phyloP scores from a whole-genome alignment of 176 grass and related monocot species.

The Zoysia japonica region DNA sequence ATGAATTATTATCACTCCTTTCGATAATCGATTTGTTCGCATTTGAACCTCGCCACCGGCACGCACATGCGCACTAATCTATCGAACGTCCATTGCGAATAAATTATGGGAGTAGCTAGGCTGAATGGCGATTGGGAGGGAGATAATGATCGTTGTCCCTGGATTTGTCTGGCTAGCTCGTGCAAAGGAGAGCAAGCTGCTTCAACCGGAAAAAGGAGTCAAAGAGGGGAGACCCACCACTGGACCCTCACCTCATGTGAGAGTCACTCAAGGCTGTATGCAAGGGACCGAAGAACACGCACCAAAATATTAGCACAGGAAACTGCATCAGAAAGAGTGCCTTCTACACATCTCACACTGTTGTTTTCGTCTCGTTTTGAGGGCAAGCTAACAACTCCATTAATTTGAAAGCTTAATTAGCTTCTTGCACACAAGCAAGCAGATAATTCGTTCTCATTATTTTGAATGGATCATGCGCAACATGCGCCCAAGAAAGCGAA shows the following conservation, averaged over 20 bases:
- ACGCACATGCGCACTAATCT: constrained; percentile 59
- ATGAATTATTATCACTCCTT: constrained; percentile 49
- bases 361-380: constrained; percentile 35
- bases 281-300: constrained; percentile 43
- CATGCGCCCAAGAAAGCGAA: constrained; percentile 42
- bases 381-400: constrained; percentile 62
- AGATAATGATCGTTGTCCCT: constrained; percentile 50
- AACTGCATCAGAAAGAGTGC: constrained; percentile 61
- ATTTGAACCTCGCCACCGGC: constrained; percentile 55
- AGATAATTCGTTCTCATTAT: neutral
- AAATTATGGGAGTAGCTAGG: constrained; percentile 32
- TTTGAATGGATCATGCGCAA: too few species aligned
- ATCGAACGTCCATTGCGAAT: constrained; percentile 46
- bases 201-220: constrained; percentile 60
- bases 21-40: constrained; percentile 55
- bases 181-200: constrained; percentile 38
- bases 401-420: constrained; percentile 31
- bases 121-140: constrained; percentile 38
- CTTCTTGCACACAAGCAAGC: constrained; percentile 34
- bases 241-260: constrained; percentile 72
- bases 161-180: constrained; percentile 47
- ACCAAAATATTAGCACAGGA: constrained; percentile 23
- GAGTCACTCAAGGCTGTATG: constrained; percentile 54
- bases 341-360: constrained; percentile 45
- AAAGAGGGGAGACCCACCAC: constrained; percentile 53